These are phyloP conservation scores for Nicotiana otophora DNA, from an alignment of 257 asterid genomes.

Conservation along the genomic window DNA sequence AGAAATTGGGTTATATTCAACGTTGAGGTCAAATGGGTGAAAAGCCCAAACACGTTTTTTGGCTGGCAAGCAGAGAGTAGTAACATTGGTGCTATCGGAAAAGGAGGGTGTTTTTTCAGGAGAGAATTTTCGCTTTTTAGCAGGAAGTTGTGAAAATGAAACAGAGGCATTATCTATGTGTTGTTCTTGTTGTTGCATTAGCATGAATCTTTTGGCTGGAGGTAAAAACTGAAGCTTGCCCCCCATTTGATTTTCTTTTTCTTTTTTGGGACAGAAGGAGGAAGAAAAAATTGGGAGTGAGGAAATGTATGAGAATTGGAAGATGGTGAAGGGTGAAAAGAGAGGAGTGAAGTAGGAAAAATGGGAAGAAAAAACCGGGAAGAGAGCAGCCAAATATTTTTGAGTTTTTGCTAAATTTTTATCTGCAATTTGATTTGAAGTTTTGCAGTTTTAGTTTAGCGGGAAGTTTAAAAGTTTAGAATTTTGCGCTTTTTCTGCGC, in stretches of 20 bases:
- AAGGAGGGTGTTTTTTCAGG: slow-evolving; percentile 25
- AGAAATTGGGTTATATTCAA: slow-evolving; percentile 25
- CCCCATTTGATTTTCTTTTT: slow-evolving; percentile 25
- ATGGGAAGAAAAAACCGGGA: background rate
- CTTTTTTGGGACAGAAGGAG: background rate
- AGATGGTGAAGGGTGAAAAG: background rate
- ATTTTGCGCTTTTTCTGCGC: background rate
- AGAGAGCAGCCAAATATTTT: background rate
- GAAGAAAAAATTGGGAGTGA: background rate
- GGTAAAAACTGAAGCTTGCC: slow-evolving; percentile 43
- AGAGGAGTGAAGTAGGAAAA: background rate
- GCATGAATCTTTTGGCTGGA: slow-evolving; percentile 66
- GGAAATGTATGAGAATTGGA: background rate
- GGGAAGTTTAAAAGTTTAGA: background rate
- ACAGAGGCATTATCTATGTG: slow-evolving; percentile 1
- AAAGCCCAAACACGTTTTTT: slow-evolving; percentile 69
- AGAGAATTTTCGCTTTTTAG: slow-evolving; percentile 59
- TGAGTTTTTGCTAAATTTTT: slow-evolving; percentile 5
- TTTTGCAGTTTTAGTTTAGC: slow-evolving; percentile 2
- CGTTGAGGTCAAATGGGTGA: slow-evolving; percentile 54
- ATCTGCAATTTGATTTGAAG: background rate
- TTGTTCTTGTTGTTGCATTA: slow-evolving; percentile 26
- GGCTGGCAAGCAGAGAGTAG: slow-evolving; percentile 55
- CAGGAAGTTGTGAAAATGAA: slow-evolving; percentile 40
- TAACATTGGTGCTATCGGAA: slow-evolving; percentile 5